Base-by-base conservation (phyloP, 202 grass and related monocot genomes). In the Eragrostis tef region DNA sequence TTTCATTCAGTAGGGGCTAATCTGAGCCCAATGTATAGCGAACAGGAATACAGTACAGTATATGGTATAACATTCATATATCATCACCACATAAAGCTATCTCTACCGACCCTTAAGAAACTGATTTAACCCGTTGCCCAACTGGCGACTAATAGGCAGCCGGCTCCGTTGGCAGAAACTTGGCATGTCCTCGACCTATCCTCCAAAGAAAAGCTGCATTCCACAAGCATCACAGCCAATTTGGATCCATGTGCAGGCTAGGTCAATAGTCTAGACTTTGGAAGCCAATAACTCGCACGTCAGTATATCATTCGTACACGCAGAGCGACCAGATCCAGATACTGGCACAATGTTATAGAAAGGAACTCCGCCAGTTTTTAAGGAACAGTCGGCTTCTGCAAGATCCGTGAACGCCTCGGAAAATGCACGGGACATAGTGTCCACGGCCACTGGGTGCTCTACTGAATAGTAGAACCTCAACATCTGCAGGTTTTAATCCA, bases 271-370 rank as follows among this genome's bases (percentile, higher is more conserved):
- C 64, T 82, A 92, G n/a, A 80, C 67, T 73, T 90, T 90, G 52
- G 87, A 98, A 6, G 86, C 95, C 71, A 94, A 69, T 22, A 98
- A 78, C 84, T 98, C 92, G 24, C 90, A 98, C 19, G 90, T 90
- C 36, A 98, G 74, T 17, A 94, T 70, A 50, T 98, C 85, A 16
- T 83, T 86, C 20, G 53, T 68, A 3, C 82, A 90, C 10, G 87
- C 64, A 1, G 85, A 94, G 70, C 75, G 57, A 5, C 92, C 95
- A 11, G 95, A 93, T 44, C 88, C 83, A 6, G 87, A 70, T 21
- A 98, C 95, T 3, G 95, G 95, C 49, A 98, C 65, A 7, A 98
- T 67, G 56, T 87, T 98, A 85, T 90, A 98, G 41, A 70, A 22
- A 17, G 88, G 88, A 2, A 26, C 2, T 3, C 70, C 70, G 0